Base-by-base conservation (phyloP, 495 filamentous ascomycete genomes). In the Talaromyces thailandensis region DNA sequence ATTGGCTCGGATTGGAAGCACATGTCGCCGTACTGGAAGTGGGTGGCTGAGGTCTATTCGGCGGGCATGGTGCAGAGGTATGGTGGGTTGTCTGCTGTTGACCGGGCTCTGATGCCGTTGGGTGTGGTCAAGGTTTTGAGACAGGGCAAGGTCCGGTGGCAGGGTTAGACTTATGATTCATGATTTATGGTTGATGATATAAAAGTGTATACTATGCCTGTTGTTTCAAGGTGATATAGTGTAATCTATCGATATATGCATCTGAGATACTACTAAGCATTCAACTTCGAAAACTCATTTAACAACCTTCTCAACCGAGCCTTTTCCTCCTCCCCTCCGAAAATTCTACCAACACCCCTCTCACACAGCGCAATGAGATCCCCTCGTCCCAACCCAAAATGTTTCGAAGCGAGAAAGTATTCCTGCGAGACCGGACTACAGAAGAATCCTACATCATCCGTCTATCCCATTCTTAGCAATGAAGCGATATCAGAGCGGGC, bases 401-500 rank as follows among this genome's bases (percentile, higher is more conserved):
- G 84, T 70, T 88, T 70, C 3, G 88, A 84, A 12, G 88, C 87
- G 16, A 95, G 82, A 4, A 77, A 69, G 67, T 93, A 93, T 67
- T 96, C 91, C 64, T 92, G 86, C 12, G 88, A 92, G n/a, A 93
- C 73, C 1, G 82, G 80, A 70, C 88, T 92, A 45, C 84, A 86
- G 62, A 96, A 93, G 43, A 94, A 83, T 2, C 91, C 91, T 23
- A 96, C 89, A 73, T 95, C 91, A 72, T 95, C 91, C 1, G 90
- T 95, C 90, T 93, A 64, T 25, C 28, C 43, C 7, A 56, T 63
- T 32, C 45, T 28, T 23, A 65, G 23, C 14, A 2, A 5, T 16
- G 18, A 2, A 2, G 6, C 59, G 23, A 60, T 58, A 35, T 32
- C n/a, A n/a, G n/a, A n/a, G n/a, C n/a, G n/a, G n/a, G 6, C 52